Conservation (phyloP, 805 yeast species). For the Wickerhamomyces ciferrii region DNA sequence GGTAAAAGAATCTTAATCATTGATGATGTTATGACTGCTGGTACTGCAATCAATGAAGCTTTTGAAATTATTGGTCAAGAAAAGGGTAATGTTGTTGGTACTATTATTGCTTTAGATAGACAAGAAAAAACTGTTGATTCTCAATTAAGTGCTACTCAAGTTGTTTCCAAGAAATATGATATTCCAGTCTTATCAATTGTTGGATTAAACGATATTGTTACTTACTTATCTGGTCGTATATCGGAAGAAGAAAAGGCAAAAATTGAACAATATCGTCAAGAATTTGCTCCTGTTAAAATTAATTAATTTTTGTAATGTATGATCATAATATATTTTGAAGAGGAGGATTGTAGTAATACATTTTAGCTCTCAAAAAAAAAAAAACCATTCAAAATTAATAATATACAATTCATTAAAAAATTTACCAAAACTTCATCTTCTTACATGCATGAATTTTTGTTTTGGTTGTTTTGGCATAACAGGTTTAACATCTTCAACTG, state of each 20-base stretch:
- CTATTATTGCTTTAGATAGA: conserved; percentile 90
- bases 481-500: conserved; percentile 23
- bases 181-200: conserved; percentile 87
- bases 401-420: not conserved
- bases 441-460: conserved; percentile 54
- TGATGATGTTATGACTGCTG: conserved; percentile 98
- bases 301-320: not conserved
- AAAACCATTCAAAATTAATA: too few relatives aligned
- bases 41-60: conserved; percentile 96
- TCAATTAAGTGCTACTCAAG: conserved; percentile 72
- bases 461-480: conserved; percentile 36
- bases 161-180: conserved; percentile 62
- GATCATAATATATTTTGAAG: too few relatives aligned
- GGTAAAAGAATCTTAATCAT: conserved; percentile 77
- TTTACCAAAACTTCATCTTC: conserved; percentile 30
- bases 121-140: conserved; percentile 78
- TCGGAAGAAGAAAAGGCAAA: conserved; percentile 50
- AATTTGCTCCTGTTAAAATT: conserved; percentile 21
- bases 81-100: conserved; percentile 73
- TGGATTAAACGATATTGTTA: conserved; percentile 66
- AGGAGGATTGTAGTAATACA: too few relatives aligned
- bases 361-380: too few relatives aligned
- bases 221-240: conserved; percentile 51
- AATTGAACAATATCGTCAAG: conserved; percentile 50
- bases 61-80: conserved; percentile 67